These are phyloP conservation scores for Citrus inodora DNA, from an alignment of 345 rosid species.

Conservation along the genomic window DNA sequence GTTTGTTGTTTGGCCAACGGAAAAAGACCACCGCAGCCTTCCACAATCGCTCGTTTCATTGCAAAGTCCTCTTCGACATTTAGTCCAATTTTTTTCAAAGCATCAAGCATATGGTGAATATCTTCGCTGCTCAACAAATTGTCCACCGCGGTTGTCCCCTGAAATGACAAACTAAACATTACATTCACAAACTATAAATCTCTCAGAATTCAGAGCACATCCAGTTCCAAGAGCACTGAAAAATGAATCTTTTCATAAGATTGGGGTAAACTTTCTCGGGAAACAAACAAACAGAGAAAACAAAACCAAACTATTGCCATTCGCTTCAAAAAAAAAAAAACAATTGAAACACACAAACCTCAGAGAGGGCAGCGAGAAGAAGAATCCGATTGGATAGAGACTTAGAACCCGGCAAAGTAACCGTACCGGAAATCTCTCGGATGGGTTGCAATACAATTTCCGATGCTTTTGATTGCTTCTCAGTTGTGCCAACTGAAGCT, in stretches of 20 bases:
- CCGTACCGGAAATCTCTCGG: conserved; percentile 73
- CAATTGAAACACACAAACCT: conserved; percentile 38
- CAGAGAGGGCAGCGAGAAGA: conserved; percentile 89
- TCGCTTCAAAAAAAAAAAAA: neutral
- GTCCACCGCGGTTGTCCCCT: conserved; percentile 93
- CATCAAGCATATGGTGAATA: conserved; percentile 84
- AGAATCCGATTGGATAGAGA: conserved; percentile 89
- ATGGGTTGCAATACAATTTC: conserved; percentile 85
- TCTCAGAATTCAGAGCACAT: neutral
- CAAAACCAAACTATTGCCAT: too few species aligned
- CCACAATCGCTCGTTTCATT: conserved; percentile 56
- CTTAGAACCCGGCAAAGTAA: conserved; percentile 88
- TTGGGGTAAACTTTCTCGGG: neutral
- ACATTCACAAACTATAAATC: neutral
- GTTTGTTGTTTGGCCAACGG: conserved; percentile 55
- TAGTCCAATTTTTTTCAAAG: conserved; percentile 71
- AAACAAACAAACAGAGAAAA: neutral
- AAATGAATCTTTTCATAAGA: neutral
- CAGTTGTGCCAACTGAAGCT: conserved; percentile 59
- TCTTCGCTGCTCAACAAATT: conserved; percentile 91
- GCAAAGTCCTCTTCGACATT: conserved; percentile 53
- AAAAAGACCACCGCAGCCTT: conserved; percentile 85
- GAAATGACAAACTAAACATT: conserved; percentile 3
- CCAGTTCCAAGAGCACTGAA: neutral
- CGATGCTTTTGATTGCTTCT: conserved; percentile 61